A percentile compares a stretch with the other conserved stretches of the same genome.
phyloP scores from a whole-genome alignment of 2,329 filamentous ascomycete species.

The Elsinoe australis region DNA sequence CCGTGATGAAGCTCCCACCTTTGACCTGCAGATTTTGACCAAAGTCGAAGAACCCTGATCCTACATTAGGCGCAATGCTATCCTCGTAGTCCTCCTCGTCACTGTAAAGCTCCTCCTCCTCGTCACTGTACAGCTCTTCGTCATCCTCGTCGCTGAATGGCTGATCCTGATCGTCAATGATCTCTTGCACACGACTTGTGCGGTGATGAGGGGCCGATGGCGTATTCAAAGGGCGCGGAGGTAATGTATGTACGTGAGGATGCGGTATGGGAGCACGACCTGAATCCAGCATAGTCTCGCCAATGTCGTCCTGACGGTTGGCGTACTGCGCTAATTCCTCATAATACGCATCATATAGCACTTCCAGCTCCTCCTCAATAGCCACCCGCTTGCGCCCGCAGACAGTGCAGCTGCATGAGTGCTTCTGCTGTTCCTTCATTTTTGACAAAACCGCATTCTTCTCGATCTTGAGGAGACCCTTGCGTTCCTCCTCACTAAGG shows the following conservation, averaged over 20 bases:
- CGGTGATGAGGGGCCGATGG: constrained; percentile 58
- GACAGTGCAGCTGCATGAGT: constrained; percentile 96
- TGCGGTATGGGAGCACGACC: constrained; percentile 39
- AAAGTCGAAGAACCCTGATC: constrained; percentile 88
- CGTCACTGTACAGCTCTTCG: constrained; percentile 46
- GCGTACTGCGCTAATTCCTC: constrained; percentile 96
- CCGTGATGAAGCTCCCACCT: constrained; percentile 41
- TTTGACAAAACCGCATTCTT: constrained; percentile 97
- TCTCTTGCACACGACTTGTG: constrained; percentile 64
- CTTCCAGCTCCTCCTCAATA: constrained; percentile 95
- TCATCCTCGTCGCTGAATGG: constrained; percentile 50
- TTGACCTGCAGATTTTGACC: constrained; percentile 96
- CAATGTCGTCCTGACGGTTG: constrained; percentile 60
- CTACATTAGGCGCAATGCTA: constrained; percentile 52
- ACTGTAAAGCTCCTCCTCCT: constrained; percentile 47
- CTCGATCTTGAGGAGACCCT: constrained; percentile 93
- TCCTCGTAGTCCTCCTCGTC: constrained; percentile 57
- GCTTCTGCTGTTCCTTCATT: constrained; percentile 99
- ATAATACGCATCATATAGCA: constrained; percentile 97
- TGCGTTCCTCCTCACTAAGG: constrained; percentile 85
- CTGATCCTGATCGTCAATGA: constrained; percentile 50
- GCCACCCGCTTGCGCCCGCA: constrained; percentile 93
- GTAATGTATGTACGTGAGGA: constrained; percentile 27
- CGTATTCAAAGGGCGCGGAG: constrained; percentile 41
- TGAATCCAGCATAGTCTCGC: constrained; percentile 60